Base-by-base conservation (phyloP, 2,329 filamentous ascomycete genomes). In the Claviceps arundinis region DNA sequence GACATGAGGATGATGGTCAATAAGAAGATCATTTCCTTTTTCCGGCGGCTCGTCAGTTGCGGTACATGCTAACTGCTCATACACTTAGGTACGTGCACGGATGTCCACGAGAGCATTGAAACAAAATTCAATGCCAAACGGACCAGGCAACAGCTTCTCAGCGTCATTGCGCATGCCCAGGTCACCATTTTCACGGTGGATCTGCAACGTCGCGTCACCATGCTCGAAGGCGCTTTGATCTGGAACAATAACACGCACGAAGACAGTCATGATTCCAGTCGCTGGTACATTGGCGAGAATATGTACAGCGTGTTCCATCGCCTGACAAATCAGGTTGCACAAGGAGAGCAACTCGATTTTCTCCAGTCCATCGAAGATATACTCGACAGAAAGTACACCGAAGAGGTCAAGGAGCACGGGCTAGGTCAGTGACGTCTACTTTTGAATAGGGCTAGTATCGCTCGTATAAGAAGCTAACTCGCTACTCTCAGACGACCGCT, bases 151-250 rank as follows among this genome's bases (percentile, higher is more conserved):
- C 84, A 89, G 61, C 72, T 91, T 0, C 71, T 82, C 8, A 84
- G 81, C 55, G 85, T 90, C 26, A 82, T 90, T 52, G 78, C 83
- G 38, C 84, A 89, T 59, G 83, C 85, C 0, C 80, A 83, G 51
- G 85, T 89, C 34, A 87, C 85, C 1, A 74, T 91, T 1, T 90
- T 89, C 70, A 82, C 83, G 0, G 78, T 89, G 4, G 80, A 90
- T 55, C 70, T 70, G 9, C 69, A 82, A 11, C 70, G 76, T 26
- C 76, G 72, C 5, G 67, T 90, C 1, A 85, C 79, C 0, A 77
- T 90, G 65, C 71, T 89, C 0, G 85, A 90, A 64, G 87, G 87
- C 0, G 76, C 78, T 0, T 67, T 82, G 53, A 77, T 80, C 9
- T 79, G 76, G 75, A 71, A 74, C 54, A 68, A 68, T n/a, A 66